phyloP scores from a whole-genome alignment of 2,329 filamentous ascomycete species.

The Phyllosticta capitalensis region DNA sequence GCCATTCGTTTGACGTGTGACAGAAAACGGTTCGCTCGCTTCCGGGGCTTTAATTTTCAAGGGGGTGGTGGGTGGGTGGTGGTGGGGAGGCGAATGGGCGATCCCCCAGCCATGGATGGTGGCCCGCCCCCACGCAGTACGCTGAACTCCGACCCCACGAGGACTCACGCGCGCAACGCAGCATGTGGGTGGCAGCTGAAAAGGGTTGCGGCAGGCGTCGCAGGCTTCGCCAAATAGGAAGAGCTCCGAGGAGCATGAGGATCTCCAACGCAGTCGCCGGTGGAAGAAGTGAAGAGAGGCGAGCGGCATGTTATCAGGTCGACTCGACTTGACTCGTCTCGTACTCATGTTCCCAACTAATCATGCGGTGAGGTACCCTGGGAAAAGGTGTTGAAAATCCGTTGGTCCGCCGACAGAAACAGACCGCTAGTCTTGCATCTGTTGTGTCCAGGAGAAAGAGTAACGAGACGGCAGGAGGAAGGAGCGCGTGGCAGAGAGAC shows the following conservation, averaged over 20 bases:
- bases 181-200: not conserved
- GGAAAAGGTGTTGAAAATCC: not conserved
- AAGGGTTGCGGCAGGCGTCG: not conserved
- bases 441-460: not conserved
- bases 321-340: not conserved
- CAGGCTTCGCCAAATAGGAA: not conserved
- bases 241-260: not conserved
- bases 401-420: not conserved
- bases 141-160: not conserved
- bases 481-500: not conserved
- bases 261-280: not conserved
- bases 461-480: not conserved
- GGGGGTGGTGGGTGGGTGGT: not conserved
- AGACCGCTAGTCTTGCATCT: not conserved
- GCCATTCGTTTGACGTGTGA: not conserved
- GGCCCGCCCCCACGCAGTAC: not conserved
- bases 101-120: not conserved
- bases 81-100: not conserved
- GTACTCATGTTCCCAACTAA: not conserved
- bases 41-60: not conserved
- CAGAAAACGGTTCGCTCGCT: not conserved
- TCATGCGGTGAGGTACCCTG: not conserved
- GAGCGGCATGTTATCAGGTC: not conserved
- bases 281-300: not conserved
- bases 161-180: not conserved